Percentiles rank a stretch among this genome's conserved stretches.
Evolutionary conservation across 2,329 filamentous ascomycete species (phyloP).

Genomic region (Didymella arachidicola): DNA sequence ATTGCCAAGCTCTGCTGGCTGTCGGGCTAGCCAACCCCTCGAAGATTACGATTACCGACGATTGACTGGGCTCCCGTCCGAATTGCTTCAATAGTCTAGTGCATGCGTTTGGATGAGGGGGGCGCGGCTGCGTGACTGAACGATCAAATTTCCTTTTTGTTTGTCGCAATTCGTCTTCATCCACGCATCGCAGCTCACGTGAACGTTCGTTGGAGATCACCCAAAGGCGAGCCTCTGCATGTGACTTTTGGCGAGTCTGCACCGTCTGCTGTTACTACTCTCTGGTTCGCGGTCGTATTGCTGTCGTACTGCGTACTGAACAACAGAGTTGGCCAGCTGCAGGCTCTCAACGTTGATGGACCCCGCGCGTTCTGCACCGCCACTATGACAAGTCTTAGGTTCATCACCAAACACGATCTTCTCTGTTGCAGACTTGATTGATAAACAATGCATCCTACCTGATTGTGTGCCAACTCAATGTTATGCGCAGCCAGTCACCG

Average conservation of each 20-base stretch:
- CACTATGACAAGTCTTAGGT: slow-evolving; percentile 5
- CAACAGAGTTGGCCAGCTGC: slow-evolving; percentile 1
- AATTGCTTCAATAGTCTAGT: slow-evolving; percentile 8
- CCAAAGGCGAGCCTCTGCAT: neutral
- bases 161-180: neutral
- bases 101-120: neutral
- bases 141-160: slow-evolving; percentile 12
- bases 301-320: slow-evolving; percentile 13
- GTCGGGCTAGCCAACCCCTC: slow-evolving; percentile 8
- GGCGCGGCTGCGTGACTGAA: slow-evolving; percentile 1
- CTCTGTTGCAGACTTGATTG: slow-evolving; percentile 6
- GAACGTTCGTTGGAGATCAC: neutral
- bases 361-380: slow-evolving; percentile 21
- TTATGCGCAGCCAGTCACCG: slow-evolving; percentile 22
- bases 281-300: slow-evolving; percentile 10
- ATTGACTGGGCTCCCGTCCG: slow-evolving; percentile 9
- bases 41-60: neutral
- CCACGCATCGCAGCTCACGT: slow-evolving; percentile 12
- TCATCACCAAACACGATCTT: slow-evolving; percentile 3
- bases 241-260: neutral
- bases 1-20: slow-evolving; percentile 18
- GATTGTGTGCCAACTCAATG: slow-evolving; percentile 18
- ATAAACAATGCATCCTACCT: slow-evolving; percentile 15
- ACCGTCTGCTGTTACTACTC: neutral
- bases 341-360: slow-evolving; percentile 5